These are phyloP conservation scores for Blastobotrys muscicola DNA, from an alignment of 805 yeast species.

Conservation along the genomic window DNA sequence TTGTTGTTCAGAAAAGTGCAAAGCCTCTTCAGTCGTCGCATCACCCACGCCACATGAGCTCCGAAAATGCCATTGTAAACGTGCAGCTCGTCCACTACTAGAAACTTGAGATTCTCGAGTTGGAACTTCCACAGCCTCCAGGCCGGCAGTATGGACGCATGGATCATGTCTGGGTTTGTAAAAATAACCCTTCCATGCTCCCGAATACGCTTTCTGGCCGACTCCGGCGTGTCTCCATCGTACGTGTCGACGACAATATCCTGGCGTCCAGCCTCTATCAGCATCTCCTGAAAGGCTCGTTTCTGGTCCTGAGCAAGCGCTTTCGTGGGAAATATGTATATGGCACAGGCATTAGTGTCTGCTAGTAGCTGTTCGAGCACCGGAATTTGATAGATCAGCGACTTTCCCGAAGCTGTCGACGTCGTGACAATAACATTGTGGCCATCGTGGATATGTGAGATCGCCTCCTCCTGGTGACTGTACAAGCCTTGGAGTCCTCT, in stretches of 20 bases:
- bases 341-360: conserved; percentile 42
- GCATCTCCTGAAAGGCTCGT: conserved; percentile 55
- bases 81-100: conserved; percentile 80
- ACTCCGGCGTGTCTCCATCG: conserved; percentile 84
- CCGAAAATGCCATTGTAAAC: conserved; percentile 84
- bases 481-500: conserved; percentile 48
- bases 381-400: conserved; percentile 84
- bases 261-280: conserved; percentile 28
- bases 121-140: conserved; percentile 68
- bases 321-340: conserved; percentile 92
- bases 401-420: conserved; percentile 93
- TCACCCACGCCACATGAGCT: conserved; percentile 76
- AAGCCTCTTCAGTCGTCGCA: conserved; percentile 69
- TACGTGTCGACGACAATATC: conserved; percentile 61
- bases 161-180: conserved; percentile 93
- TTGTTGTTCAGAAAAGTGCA: conserved; percentile 44
- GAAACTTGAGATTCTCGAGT: conserved; percentile 51
- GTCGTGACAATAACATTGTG: conserved; percentile 83
- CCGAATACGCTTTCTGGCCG: conserved; percentile 44
- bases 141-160: conserved; percentile 72
- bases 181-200: conserved; percentile 68
- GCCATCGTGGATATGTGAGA: conserved; percentile 42
- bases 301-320: conserved; percentile 97
- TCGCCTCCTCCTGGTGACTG: conserved; percentile 74
- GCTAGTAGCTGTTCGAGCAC: conserved; percentile 37